Base-by-base conservation (phyloP, 345 rosid species). In the Eucalyptus albens region DNA sequence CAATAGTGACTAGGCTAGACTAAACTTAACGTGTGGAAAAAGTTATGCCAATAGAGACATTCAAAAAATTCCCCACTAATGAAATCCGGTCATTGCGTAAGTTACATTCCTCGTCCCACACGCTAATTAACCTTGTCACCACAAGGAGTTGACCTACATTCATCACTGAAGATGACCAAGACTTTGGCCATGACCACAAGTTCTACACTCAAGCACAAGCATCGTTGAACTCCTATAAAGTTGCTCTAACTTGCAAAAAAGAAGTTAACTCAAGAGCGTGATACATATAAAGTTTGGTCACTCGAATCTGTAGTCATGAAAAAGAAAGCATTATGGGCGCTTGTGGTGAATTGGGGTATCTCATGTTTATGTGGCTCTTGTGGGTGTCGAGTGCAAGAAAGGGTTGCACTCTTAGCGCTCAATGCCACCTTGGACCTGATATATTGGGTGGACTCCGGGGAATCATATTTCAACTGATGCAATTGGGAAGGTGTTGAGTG, bases 381-480 rank as follows among this genome's bases (percentile, higher is more conserved):
- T 59, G 65, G n/a, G 15, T 59, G 65, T 59, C 3, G 0, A 2
- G 15, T 5, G 3, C 65, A 59, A 26, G 65, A 59, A 59, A 59
- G 7, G n/a, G 10, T 59, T 24, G 65, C 65, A 26, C 65, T 59
- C 65, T 59, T 59, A 59, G 6, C n/a, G 2, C 65, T 59, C n/a
- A 59, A 59, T 2, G 14, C 29, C 29, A 59, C n/a, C 2, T 10
- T 10, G 0, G 3, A 59, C 65, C 1, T 59, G 3, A 1, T 0
- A 11, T 11, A 4, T 3, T 0, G 7, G 7, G n/a, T 1, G 15
- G 15, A 59, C 0, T 0, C 0, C 0, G 4, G 2, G 65, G n/a
- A 1, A 59, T 59, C 65, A 11, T 9, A 9, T 26, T 59, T 11
- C 65, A 26, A 26, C 7, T 59, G 65, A 26, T 59, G 65, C 2